Evolutionary conservation across 176 grass and related monocot genomes (phyloP), one percentile per base, ranked within the genome.

Genomic region (Juncus inflexus): DNA sequence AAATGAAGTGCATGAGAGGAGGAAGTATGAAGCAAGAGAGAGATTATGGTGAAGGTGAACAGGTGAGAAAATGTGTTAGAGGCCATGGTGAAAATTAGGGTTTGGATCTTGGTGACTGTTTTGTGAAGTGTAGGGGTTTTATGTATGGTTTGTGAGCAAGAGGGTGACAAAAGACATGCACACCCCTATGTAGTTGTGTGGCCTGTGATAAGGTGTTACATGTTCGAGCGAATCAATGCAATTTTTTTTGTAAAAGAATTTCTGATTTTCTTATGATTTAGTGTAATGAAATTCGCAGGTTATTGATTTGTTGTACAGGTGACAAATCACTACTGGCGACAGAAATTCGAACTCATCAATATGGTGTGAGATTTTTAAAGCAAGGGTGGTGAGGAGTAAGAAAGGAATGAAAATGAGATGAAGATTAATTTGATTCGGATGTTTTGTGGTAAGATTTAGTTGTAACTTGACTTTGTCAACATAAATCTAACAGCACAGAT

Each of bases 361-460:
- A 52, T 4, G 54, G 37, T 71, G 67, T 45, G 14, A 47, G 55
- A 71, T 15, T 58, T 57, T 43, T 15, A 40, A 69, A 58, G 67
- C 53, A 71, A 45, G 35, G 54, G 4, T 28, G 67, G 67, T 71
- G 3, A 15, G 67, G 40, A 52, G 67, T 71, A 71, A 71, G 53
- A 71, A 40, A 52, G 58, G 15, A 71, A 71, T 71, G 68, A 71
- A 71, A 47, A 71, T 71, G 53, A 42, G 39, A 58, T 71, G 68
- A 71, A 14, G 37, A 9, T 10, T 19, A 42, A 70, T 51, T 58
- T 12, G 39, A 54, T 54, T 70, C 12, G 8, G 38, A 70, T 58
- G 14, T 57, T 57, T 58, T 70, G 67, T 70, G 53, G 37, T 12
- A 58, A 6, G 14, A 35, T 28, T 28, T 28, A 28, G 0, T 28